Evolutionary conservation across 2,329 filamentous ascomycete genomes (phyloP), one percentile per base, ranked within the genome.

Genomic region (Ceratocystis alfenasii): DNA sequence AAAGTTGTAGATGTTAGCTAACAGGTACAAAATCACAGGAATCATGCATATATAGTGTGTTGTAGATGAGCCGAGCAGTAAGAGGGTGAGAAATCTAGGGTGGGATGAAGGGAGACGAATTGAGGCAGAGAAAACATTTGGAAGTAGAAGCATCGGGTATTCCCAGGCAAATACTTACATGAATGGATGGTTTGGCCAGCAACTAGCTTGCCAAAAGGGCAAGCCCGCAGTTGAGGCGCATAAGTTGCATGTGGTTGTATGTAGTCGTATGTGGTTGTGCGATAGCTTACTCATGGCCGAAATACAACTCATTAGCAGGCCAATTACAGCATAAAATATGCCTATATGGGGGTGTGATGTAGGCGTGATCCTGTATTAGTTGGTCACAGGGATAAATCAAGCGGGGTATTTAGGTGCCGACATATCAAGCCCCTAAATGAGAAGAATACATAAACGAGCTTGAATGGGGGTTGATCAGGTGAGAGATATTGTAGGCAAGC

Each of bases 301-400:
- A n/a, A 20, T 7, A n/a, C 46, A 50, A 15, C 17, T 22, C 20
- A 22, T n/a, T n/a, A 50, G 20, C 20, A 10, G 2, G 20, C 0
- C 46, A 50, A 7, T 17, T 57, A 36, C 25, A 33, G 12, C 25
- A 30, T 15, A 28, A 15, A 28, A 22, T 28, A 10, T 57, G 17
- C 53, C 8, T 30, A 20, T 22, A 50, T 57, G 17, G 25, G 17
- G 25, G 6, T 17, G 17, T n/a, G 2, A 57, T 57, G 28, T 57
- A 17, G 53, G 25, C n/a, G 15, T n/a, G 25, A 57, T 57, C 53
- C 53, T 57, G 53, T 57, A 57, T 33, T 57, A 57, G 53, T 57
- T 57, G 53, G 53, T 33, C 28, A 30, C 28, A 57, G 28, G 53
- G 53, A 57, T 57, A 5, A 30, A n/a, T 15, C 25, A 57, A 57